Conservation (phyloP, 257 asterid species). For the Penstemon newberryi region DNA sequence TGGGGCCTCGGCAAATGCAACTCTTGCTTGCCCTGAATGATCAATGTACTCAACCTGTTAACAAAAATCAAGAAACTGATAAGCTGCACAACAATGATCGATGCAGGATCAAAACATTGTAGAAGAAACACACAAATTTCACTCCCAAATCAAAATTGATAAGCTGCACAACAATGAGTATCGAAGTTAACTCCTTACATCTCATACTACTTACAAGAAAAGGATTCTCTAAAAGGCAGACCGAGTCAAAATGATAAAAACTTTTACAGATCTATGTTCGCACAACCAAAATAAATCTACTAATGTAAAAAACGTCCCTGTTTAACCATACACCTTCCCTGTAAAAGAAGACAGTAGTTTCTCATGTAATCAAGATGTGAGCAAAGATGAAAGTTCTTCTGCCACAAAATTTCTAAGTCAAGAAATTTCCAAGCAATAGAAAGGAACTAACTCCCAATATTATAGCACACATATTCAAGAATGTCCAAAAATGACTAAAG, state of each 20-base stretch:
- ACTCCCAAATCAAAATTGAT: not conserved
- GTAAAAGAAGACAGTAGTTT: slow-evolving; percentile 14
- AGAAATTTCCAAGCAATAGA: not conserved
- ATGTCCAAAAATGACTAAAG: no score
- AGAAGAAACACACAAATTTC: not conserved
- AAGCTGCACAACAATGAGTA: not conserved
- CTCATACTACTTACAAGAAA: not conserved
- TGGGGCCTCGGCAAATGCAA: slow-evolving; percentile 92
- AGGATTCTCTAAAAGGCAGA: not conserved
- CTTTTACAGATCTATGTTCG: not conserved
- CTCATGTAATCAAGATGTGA: slow-evolving; percentile 15
- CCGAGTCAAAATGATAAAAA: not conserved
- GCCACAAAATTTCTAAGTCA: not conserved
- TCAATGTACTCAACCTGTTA: slow-evolving; percentile 82
- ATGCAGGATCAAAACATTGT: no score
- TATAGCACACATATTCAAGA: no score
- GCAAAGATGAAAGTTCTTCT: slow-evolving; percentile 1
- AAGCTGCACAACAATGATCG: not conserved
- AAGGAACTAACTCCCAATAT: not conserved
- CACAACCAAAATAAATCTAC: not conserved
- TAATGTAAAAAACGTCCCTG: no score
- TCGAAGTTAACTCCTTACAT: not conserved
- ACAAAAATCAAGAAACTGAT: not conserved
- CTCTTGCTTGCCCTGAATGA: slow-evolving; percentile 78
- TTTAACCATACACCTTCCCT: no score